Base-by-base conservation (phyloP, 352 stramenopile species). In the Phytophthora aleatoria region DNA sequence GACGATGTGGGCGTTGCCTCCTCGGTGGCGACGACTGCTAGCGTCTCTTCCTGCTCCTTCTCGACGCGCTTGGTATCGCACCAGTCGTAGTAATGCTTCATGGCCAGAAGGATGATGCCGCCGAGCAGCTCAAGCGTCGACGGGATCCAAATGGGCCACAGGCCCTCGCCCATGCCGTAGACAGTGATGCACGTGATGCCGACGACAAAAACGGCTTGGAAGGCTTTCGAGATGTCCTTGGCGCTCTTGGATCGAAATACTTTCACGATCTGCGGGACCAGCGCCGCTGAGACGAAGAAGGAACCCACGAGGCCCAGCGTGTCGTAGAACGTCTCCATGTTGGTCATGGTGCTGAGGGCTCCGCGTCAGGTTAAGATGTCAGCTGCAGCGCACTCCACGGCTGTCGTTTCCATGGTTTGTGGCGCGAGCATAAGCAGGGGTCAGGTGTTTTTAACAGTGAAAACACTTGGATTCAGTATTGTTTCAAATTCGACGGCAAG, bases 91-190 rank as follows among this genome's bases (percentile, higher is more conserved):
- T 73, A 70, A 35, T 76, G 58, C 59, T 87, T 87, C 64, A 87
- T 74, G 12, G 71, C 33, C 27, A 85, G 57, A 28, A 88, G 52
- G 10, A 81, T 57, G 35, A 83, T 57, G 0, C 63, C 65, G 1
- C 72, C 79, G 13, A 76, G 58, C 26, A 85, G 65, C 41, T 88
- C 76, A 33, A 85, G 67, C 16, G 64, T 73, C 24, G 67, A 79
- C 24, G 79, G 76, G 45, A 88, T 84, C 62, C 74, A 88, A 27
- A 88, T 84, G n/a, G 79, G 79, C 76, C 79, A 86, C 11, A 85
- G 67, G 0, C 57, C 71, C 36, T 85, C 64, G 56, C 69, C 76
- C 54, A 83, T 57, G 27, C 76, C 73, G 47, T 89, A 86, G n/a
- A 76, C 49, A 15, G 73, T 76, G 16, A 85, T 79, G 33, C 76